Base-by-base conservation (phyloP, 2,329 filamentous ascomycete species). In the Exserohilum turcica region DNA sequence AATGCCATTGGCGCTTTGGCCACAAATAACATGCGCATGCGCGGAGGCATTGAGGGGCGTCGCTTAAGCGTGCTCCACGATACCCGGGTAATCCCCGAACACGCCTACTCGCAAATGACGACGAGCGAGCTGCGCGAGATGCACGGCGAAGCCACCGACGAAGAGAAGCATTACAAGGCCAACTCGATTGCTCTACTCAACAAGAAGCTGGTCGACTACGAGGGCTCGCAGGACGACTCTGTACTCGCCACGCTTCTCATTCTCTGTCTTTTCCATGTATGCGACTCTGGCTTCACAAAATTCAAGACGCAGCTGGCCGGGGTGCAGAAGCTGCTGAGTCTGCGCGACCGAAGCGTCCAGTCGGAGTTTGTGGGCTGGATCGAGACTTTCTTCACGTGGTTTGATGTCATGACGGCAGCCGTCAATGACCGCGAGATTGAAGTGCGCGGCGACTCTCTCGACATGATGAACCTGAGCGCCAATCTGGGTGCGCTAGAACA, bases 261-360 rank as follows among this genome's bases (percentile, higher is more conserved):
- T 7, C 81, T 97, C 3, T 96, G 92, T 71, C 86, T 97, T 56
- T 96, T 96, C 73, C 90, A 95, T 63, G 92, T 96, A 77, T 94
- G 91, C 57, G 92, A 97, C 74, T 94, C 90, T 1, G 93, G 93
- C 3, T 88, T 97, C 62, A 91, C 91, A 16, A 93, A 93, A 67
- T 97, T 97, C 76, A 90, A 92, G 63, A 94, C 90, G 0, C 93
- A 97, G 71, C 92, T 97, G 66, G 91, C 91, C 0, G 92, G 93
- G 0, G 92, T 97, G 33, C 92, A 92, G 76, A 95, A 95, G 78
- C 86, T 97, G 28, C 82, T 97, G 9, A 84, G 87, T 3, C 84
- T 96, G 77, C 84, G 92, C 54, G 84, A 88, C 60, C 79, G 84
- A 70, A 76, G 82, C 71, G 66, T 86, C 67, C 74, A 84, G 39